Base-by-base conservation (phyloP, 108 stramenopile species). In the Nitzschia sp. region DNA sequence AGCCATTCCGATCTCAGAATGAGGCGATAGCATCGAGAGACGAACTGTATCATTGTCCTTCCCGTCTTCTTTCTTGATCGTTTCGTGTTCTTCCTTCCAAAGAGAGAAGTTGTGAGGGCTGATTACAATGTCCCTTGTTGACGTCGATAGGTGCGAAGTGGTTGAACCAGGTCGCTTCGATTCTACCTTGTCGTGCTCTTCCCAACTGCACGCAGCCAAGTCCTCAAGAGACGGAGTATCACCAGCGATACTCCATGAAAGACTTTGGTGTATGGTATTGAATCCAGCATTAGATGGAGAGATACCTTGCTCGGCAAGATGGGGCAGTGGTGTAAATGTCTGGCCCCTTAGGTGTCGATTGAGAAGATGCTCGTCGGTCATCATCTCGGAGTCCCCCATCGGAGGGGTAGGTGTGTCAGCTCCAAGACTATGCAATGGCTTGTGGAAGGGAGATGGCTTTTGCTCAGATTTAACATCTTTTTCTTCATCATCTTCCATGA, bases 171-270 rank as follows among this genome's bases (percentile, higher is more conserved):
- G 82, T 33, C 78, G 73, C 54, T 63, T 72, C 36, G 63, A 65
- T 13, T 66, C 66, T 34, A 68, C 75, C 26, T 58, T 62, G n/a
- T 69, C 71, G 29, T 34, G 53, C 26, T 81, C 79, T 41, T 81
- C 82, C 85, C 85, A 78, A 48, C 75, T 76, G 53, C 75, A 80
- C 13, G 68, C 68, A 5, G 77, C 82, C 16, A 83, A 50, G 36
- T 86, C 85, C 19, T 72, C 85, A 16, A 86, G 77, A 31, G 80
- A 83, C 23, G 85, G 83, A 5, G 81, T 79, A 53, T 86, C 85
- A 9, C 81, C 85, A 32, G 86, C 77, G 50, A 83, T 90, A 59
- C 80, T 86, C 93, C 93, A 94, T 5, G 87, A 88, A 22, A 93
- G 66, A 28, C 84, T 80, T 45, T 82, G 84, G 32, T 74, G 68